Evolutionary conservation across 2,329 filamentous ascomycete genomes (phyloP).

Genomic region (Alternaria sp.): DNA sequence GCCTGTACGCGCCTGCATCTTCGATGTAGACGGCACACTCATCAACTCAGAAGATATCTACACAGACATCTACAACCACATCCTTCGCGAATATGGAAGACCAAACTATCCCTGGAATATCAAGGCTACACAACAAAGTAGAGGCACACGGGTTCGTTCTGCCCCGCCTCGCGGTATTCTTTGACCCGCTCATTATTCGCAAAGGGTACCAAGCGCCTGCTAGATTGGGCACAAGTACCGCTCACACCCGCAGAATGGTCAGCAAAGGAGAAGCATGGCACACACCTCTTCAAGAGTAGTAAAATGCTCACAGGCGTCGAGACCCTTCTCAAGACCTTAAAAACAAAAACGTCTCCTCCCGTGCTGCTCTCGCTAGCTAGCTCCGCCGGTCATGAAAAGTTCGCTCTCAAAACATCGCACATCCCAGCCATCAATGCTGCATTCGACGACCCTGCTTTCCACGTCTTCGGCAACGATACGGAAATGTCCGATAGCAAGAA

Average conservation of each 20-base stretch:
- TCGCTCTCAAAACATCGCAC: slow-evolving; percentile 11
- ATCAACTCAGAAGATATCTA: slow-evolving; percentile 49
- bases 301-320: slow-evolving; percentile 5
- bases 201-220: slow-evolving; percentile 31
- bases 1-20: slow-evolving; percentile 47
- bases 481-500: slow-evolving; percentile 19
- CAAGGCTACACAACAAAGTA: slow-evolving; percentile 35
- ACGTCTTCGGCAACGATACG: slow-evolving; percentile 13
- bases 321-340: slow-evolving; percentile 2
- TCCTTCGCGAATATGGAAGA: slow-evolving; percentile 30
- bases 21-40: slow-evolving; percentile 49
- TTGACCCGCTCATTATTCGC: not conserved
- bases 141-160: slow-evolving; percentile 25
- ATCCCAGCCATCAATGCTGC: not conserved
- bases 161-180: not conserved
- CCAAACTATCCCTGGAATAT: slow-evolving; percentile 33
- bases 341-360: slow-evolving; percentile 3
- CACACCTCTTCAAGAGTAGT: slow-evolving; percentile 25
- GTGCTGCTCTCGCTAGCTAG: slow-evolving; percentile 14
- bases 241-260: slow-evolving; percentile 30
- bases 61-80: slow-evolving; percentile 32
- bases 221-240: slow-evolving; percentile 33
- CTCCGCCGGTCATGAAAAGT: slow-evolving; percentile 11
- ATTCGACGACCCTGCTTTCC: slow-evolving; percentile 9
- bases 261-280: slow-evolving; percentile 19